A percentile compares a stretch with the other conserved stretches of the same genome.
Conservation (phyloP, 768 basidiomycete genomes). For the Boletus fagicola region DNA sequence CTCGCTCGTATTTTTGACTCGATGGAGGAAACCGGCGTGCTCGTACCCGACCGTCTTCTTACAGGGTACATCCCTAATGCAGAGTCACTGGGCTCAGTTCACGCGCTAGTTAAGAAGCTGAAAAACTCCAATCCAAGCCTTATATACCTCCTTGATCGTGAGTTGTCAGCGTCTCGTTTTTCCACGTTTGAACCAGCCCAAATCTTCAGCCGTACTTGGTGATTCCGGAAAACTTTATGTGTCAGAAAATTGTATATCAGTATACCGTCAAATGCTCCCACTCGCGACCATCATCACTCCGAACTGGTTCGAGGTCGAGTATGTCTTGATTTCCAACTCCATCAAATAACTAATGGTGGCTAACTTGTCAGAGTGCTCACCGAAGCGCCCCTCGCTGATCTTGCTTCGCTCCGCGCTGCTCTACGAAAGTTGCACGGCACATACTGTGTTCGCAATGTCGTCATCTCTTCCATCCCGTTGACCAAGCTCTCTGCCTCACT, state of each 20-base stretch:
- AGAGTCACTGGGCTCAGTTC: conserved; percentile 68
- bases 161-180: conserved; percentile 30
- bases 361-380: conserved; percentile 64
- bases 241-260: conserved; percentile 78
- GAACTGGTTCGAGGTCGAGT: conserved; percentile 99
- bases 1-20: conserved; percentile 70
- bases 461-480: conserved; percentile 87
- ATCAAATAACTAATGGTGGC: not conserved
- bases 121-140: conserved; percentile 55
- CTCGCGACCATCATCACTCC: conserved; percentile 93
- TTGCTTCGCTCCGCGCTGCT: conserved; percentile 63
- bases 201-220: conserved; percentile 79
- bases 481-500: conserved; percentile 57
- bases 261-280: conserved; percentile 78
- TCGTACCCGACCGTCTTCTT: conserved; percentile 68
- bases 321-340: conserved; percentile 11
- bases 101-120: conserved; percentile 59
- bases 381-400: conserved; percentile 61
- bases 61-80: conserved; percentile 92
- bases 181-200: not conserved
- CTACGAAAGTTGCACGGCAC: conserved; percentile 72
- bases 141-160: conserved; percentile 91
- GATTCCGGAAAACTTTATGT: conserved; percentile 91
- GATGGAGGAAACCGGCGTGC: conserved; percentile 74
- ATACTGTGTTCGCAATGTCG: conserved; percentile 79